phyloP scores from a whole-genome alignment of 306 rosid genomes.

The Corylus americana region DNA sequence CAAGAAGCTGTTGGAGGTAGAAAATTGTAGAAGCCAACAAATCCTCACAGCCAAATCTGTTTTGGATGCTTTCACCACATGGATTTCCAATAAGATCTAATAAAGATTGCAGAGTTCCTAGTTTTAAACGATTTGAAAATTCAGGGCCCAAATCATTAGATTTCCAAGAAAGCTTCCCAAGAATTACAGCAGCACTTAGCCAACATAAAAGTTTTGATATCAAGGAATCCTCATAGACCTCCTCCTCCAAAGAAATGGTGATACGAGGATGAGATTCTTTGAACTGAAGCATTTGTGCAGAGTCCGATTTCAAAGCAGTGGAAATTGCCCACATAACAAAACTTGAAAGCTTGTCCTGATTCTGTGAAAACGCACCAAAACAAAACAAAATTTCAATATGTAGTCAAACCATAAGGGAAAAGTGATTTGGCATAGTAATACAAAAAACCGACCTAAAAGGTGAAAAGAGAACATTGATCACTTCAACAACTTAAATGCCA shows the following conservation, averaged over 20 bases:
- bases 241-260: constrained; percentile 31
- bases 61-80: constrained; percentile 36
- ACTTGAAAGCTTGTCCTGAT: constrained; percentile 54
- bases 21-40: constrained; percentile 67
- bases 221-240: constrained; percentile 43
- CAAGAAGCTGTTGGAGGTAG: constrained; percentile 63
- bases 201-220: constrained; percentile 63
- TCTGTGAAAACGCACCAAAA: constrained; percentile 41
- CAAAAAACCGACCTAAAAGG: background rate
- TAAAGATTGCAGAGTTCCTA: constrained; percentile 53
- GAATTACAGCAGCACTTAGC: constrained; percentile 73
- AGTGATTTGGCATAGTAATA: background rate
- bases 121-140: constrained; percentile 27
- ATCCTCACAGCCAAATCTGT: constrained; percentile 42
- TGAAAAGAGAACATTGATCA: background rate
- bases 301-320: constrained; percentile 54
- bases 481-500: background rate
- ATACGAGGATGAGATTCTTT: constrained; percentile 35
- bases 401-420: background rate
- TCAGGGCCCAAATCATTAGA: constrained; percentile 30
- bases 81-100: constrained; percentile 41
- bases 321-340: constrained; percentile 73
- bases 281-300: constrained; percentile 35
- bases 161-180: constrained; percentile 55
- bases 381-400: constrained; percentile 4